phyloP scores from a whole-genome alignment of 208 protist species.

The Naegleria fowleri region DNA sequence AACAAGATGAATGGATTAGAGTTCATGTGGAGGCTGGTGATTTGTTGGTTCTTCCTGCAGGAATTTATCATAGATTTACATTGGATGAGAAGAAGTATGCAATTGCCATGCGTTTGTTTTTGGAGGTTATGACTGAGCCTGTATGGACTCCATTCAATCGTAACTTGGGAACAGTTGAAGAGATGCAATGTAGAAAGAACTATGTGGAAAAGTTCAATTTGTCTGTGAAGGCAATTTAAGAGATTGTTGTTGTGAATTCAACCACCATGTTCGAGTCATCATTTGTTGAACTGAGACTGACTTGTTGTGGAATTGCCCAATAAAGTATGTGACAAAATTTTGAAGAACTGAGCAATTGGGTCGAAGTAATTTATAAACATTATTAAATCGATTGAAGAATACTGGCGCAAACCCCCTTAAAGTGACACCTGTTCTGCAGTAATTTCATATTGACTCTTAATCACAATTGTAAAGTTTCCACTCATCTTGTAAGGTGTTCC shows the following conservation, averaged over 20 bases:
- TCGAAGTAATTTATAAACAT: too few species aligned
- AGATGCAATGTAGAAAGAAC: background rate
- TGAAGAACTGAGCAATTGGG: too few species aligned
- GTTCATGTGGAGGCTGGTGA: conserved; percentile 66
- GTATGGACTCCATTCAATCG: conserved; percentile 63
- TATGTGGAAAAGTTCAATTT: conserved; percentile 7
- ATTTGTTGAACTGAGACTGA: too few species aligned
- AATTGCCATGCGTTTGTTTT: conserved; percentile 67
- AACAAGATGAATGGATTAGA: conserved; percentile 83
- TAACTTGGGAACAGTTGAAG: background rate
- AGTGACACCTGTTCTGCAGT: background rate
- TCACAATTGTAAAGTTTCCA: background rate
- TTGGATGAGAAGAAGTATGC: conserved; percentile 50
- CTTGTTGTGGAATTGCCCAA: too few species aligned
- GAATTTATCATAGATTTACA: conserved; percentile 81
- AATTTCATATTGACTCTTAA: background rate
- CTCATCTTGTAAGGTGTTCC: background rate
- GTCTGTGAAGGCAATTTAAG: background rate
- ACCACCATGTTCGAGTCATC: too few species aligned
- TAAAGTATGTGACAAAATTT: too few species aligned
- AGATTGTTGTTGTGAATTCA: too few species aligned
- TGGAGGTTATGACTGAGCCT: conserved; percentile 49
- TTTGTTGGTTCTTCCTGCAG: conserved; percentile 68
- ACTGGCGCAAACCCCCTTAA: too few species aligned
- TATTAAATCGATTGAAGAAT: too few species aligned